These are phyloP conservation scores for Phellopilus nigrolimitatus DNA, from an alignment of 1,284 basidiomycete genomes.

Conservation along the genomic window DNA sequence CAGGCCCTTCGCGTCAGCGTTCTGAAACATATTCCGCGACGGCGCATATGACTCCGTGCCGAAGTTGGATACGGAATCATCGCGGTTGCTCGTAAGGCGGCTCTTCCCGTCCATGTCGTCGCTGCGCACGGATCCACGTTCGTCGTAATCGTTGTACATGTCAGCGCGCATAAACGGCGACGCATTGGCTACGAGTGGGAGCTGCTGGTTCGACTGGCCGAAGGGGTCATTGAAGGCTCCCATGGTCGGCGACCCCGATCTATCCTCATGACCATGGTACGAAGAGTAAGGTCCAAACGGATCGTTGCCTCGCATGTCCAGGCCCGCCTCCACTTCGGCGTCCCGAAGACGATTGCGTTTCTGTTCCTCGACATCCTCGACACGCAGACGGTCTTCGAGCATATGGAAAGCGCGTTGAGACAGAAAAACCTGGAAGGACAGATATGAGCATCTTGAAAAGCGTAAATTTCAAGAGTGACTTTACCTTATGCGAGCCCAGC, in stretches of 20 bases:
- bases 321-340: constrained; percentile 71
- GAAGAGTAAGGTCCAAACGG: constrained; percentile 72
- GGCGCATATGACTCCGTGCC: constrained; percentile 86
- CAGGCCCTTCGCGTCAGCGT: constrained; percentile 66
- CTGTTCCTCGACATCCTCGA: constrained; percentile 79
- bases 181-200: constrained; percentile 75
- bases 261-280: constrained; percentile 37
- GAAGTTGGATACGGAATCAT: constrained; percentile 74
- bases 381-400: constrained; percentile 84
- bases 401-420: constrained; percentile 84
- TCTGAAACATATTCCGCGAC: constrained; percentile 92
- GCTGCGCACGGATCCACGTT: constrained; percentile 68
- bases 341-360: constrained; percentile 71
- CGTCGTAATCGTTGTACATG: constrained; percentile 73
- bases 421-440: constrained; percentile 71
- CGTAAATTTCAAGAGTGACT: constrained; percentile 18
- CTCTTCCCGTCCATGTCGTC: constrained; percentile 75
- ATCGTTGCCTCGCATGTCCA: constrained; percentile 66
- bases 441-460: constrained; percentile 10
- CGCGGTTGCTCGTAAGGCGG: constrained; percentile 67
- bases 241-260: constrained; percentile 39
- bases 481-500: constrained; percentile 75
- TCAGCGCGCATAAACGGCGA: constrained; percentile 71
- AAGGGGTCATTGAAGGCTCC: constrained; percentile 48
- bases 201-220: constrained; percentile 51